These are phyloP conservation scores for Penicillium crustosum DNA, from an alignment of 2,329 filamentous ascomycete genomes.

Conservation along the genomic window DNA sequence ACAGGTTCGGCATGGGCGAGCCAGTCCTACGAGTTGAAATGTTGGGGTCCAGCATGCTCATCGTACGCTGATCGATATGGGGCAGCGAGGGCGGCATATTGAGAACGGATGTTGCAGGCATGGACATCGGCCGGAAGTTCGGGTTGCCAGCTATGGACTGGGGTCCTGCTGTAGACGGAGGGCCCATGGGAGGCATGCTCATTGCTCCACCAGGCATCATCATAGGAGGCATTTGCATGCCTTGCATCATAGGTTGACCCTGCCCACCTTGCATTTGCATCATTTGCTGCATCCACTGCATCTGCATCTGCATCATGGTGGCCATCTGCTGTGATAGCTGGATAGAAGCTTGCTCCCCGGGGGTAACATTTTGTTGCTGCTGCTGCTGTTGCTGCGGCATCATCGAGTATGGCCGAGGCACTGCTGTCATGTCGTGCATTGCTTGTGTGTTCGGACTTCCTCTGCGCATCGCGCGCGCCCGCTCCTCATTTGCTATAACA, in stretches of 20 bases:
- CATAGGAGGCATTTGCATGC: slow-evolving; percentile 21
- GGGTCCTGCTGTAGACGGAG: slow-evolving; percentile 18
- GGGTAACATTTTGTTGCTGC: slow-evolving; percentile 45
- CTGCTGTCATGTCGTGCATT: slow-evolving; percentile 39
- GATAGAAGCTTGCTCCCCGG: slow-evolving; percentile 71
- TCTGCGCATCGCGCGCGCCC: slow-evolving; percentile 72
- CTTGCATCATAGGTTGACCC: slow-evolving; percentile 32
- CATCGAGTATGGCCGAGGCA: slow-evolving; percentile 42
- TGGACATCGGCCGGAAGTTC: slow-evolving; percentile 51
- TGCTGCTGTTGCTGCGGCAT: slow-evolving; percentile 29
- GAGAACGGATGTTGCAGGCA: slow-evolving; percentile 36
- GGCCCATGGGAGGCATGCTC: slow-evolving; percentile 11
- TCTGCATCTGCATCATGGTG: slow-evolving; percentile 89
- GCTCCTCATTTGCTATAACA: slow-evolving; percentile 83
- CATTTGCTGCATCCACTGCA: slow-evolving; percentile 81
- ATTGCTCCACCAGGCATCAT: slow-evolving; percentile 15
- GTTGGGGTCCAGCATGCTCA: slow-evolving; percentile 79
- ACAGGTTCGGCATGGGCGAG: slow-evolving; percentile 36
- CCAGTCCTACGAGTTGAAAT: slow-evolving; percentile 41
- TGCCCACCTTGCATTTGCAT: slow-evolving; percentile 61
- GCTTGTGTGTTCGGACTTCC: slow-evolving; percentile 70
- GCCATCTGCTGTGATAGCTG: slow-evolving; percentile 82
- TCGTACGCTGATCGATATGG: slow-evolving; percentile 59
- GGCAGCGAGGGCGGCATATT: slow-evolving; percentile 22
- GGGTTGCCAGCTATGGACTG: slow-evolving; percentile 27